These are phyloP conservation scores for Abrus precatorius DNA, from an alignment of 306 rosid genomes.

Conservation along the genomic window DNA sequence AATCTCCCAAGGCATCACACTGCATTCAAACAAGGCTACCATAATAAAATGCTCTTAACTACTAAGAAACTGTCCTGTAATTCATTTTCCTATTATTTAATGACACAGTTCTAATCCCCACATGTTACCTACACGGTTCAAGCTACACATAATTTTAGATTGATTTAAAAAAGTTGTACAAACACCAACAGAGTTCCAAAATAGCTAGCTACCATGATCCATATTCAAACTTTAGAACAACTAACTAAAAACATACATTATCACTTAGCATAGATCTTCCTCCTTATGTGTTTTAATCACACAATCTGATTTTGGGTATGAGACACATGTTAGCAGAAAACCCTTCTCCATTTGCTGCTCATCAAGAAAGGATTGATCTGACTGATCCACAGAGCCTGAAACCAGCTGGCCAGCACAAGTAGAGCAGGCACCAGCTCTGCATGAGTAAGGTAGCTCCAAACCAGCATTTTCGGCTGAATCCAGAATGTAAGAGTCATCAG, in stretches of 20 bases:
- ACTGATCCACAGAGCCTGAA: constrained; percentile 68
- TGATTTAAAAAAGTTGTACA: constrained; percentile 10
- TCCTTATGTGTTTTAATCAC: constrained; percentile 78
- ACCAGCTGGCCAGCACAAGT: constrained; percentile 72
- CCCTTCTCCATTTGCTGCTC: constrained; percentile 67
- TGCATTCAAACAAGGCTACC: constrained; percentile 13
- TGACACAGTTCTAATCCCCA: neutral
- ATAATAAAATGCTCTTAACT: neutral
- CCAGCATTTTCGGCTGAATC: constrained; percentile 88
- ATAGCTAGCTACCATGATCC: constrained; percentile 12
- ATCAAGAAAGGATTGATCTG: constrained; percentile 72
- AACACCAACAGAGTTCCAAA: constrained; percentile 34
- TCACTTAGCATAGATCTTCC: constrained; percentile 55
- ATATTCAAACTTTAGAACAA: constrained; percentile 17
- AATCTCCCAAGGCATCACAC: neutral
- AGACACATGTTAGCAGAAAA: constrained; percentile 66
- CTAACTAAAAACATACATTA: constrained; percentile 10
- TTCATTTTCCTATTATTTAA: neutral
- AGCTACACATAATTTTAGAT: constrained; percentile 1
- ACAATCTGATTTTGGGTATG: constrained; percentile 67
- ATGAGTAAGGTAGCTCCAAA: constrained; percentile 75
- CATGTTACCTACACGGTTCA: neutral
- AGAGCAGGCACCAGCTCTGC: constrained; percentile 89
- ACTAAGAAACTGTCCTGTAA: neutral
- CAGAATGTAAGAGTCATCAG: constrained; percentile 69